Base-by-base conservation (phyloP, 192 early-diverging fungal genomes). In the Coemansia sp. region DNA sequence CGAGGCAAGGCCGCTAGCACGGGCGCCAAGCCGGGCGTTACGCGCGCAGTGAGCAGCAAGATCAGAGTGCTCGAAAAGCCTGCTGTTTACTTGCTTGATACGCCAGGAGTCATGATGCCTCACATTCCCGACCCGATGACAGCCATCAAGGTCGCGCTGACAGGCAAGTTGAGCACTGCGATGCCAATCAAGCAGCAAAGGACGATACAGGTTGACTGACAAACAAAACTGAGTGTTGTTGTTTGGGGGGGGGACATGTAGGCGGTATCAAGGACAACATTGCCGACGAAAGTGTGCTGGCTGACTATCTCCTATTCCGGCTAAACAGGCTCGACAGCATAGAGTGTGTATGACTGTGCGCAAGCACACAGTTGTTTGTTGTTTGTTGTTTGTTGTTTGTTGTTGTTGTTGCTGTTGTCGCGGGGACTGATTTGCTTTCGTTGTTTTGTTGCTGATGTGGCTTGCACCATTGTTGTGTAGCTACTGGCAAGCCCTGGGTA, bases 91-190 rank as follows among this genome's bases (percentile, higher is more conserved):
- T 69, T 98, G 22, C 85, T 95, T 12, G 95, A 98, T 58, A 98
- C 94, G 6, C 95, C 95, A 0, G 91, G 91, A 15, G 92, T 95
- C 18, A 94, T 95, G 87, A 84, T 92, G 53, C 95, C 95, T 11
- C 83, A 94, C 54, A 88, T 95, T 56, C 64, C 86, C 0, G 86
- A 90, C 57, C 94, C 96, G 4, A 70, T 92, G 0, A 80, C 86
- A 29, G 88, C 91, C 33, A 74, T 98, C 70, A 93, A 95, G 59
- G 89, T 98, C 3, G 93, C 94, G 8, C 66, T 98, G 36, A 93
- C 92, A 27, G 95, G 89, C 56, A 69, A 61, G 66, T n/a, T 54
- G 26, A 21, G 26, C 15, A 61, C 6, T 0, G 18, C 19, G 32
- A 36, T 24, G 18, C 32, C 46, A 32, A 60, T 42, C 41, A 35